These are phyloP conservation scores for Bonia amplexicaulis DNA, from an alignment of 176 grass and related monocot species.

Conservation along the genomic window DNA sequence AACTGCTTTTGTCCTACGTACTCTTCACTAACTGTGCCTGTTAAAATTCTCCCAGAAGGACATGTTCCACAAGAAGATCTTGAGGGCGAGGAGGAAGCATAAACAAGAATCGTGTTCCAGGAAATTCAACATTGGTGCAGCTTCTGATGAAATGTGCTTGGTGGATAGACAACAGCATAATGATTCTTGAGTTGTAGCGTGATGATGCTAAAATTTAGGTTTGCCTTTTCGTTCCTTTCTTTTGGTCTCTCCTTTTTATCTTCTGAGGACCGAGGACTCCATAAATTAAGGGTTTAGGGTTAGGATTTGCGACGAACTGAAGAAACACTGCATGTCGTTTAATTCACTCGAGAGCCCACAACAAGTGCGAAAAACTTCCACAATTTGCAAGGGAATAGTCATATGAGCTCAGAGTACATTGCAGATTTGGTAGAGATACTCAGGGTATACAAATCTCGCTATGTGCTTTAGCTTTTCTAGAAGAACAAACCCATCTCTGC, in stretches of 20 bases:
- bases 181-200: slow-evolving; percentile 6
- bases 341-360: not conserved
- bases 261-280: not conserved
- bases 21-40: not conserved
- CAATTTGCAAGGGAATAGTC: not conserved
- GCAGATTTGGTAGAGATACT: not conserved
- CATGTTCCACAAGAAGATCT: not conserved
- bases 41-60: not conserved
- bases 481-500: not conserved
- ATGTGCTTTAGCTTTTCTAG: not conserved
- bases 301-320: not conserved
- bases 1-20: not conserved
- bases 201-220: not conserved
- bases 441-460: not conserved
- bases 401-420: not conserved
- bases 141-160: slow-evolving; percentile 5
- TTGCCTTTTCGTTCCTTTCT: not conserved
- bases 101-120: not conserved
- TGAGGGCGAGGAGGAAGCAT: not conserved
- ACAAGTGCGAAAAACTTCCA: not conserved
- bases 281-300: not conserved
- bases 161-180: slow-evolving; percentile 4
- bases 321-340: not conserved
- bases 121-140: not conserved
- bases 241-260: not conserved